Evolutionary conservation across 345 rosid species (phyloP), one percentile per base, ranked within the genome.

Genomic region (Eucalyptus lansdowneana): DNA sequence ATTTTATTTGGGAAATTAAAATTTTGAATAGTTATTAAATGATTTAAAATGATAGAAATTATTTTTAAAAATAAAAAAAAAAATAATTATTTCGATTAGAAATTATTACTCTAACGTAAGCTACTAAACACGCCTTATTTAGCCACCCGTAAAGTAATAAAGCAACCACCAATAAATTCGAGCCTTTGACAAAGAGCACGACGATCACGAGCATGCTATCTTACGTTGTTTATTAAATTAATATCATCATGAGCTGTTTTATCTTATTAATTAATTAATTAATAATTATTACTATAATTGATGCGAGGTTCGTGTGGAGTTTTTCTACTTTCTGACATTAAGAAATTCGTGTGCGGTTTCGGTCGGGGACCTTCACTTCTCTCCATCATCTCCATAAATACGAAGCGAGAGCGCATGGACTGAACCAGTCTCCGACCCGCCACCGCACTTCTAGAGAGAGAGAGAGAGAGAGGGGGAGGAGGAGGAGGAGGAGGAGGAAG

Each of bases 61-160:
- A 0, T 51, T 51, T 0, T 6, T 1, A 1, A 0, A 1, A 16
- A 15, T 0, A 6, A 0, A 51, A 2, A 3, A 51, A 51, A 51
- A 51, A 51, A 51, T 0, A 5, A 51, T 16, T 0, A 51, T 3
- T 16, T 51, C 0, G 0, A 15, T 15, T 0, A 14, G 0, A 50
- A 50, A 50, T 6, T 50, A 6, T 50, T 50, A 0, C 0, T 1
- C 3, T 0, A 16, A 51, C 0, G 3, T 0, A 7, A 17, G 1
- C 0, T 17, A 19, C 34, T 34, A 34, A 34, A 34, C 34, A 34
- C 34, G 3, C 34, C 34, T n/a, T n/a, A 51, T 53, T 7, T 53
- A 53, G 24, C 11, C 24, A 53, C 1, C 2, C 5, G 5, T 5
- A 19, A 4, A 53, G 24, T 53, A 19, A 53, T 53, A 53, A 53